These are phyloP conservation scores for Sabuloglossum arenarium DNA, from an alignment of 495 filamentous ascomycete genomes.

Conservation along the genomic window DNA sequence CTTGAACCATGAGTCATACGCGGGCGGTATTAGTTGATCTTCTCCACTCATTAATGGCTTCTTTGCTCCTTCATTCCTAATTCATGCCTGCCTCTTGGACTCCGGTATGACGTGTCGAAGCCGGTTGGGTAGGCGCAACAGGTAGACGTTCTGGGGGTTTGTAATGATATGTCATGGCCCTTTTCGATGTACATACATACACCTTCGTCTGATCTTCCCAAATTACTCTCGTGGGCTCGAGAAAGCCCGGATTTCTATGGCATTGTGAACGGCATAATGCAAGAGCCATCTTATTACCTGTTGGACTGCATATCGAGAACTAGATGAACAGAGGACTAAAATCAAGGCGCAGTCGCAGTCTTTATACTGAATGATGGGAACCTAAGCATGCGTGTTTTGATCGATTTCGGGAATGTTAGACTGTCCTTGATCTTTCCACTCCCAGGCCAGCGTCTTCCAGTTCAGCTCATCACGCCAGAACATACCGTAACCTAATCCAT, in stretches of 20 bases:
- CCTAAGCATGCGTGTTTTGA: background rate
- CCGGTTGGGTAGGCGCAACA: background rate
- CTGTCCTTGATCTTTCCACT: slow-evolving; percentile 27
- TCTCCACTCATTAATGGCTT: background rate
- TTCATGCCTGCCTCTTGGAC: background rate
- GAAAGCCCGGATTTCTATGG: no score
- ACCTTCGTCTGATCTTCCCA: background rate
- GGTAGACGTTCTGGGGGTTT: background rate
- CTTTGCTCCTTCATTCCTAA: background rate
- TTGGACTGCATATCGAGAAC: no score
- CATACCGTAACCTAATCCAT: slow-evolving; percentile 48
- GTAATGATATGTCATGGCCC: background rate
- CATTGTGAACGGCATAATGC: no score
- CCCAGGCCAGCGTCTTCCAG: slow-evolving; percentile 77
- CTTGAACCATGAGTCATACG: background rate
- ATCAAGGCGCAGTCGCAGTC: no score
- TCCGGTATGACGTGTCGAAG: background rate
- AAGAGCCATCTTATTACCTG: no score
- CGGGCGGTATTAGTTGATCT: background rate
- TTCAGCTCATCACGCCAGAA: slow-evolving; percentile 89
- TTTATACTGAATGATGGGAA: no score
- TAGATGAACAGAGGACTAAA: no score
- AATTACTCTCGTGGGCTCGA: no score
- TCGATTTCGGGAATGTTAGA: background rate
- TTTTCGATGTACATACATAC: background rate